Percentiles rank a stretch among this genome's conserved stretches.
Conservation (phyloP, 148 eudicot genomes). For the Camellia sinensis region DNA sequence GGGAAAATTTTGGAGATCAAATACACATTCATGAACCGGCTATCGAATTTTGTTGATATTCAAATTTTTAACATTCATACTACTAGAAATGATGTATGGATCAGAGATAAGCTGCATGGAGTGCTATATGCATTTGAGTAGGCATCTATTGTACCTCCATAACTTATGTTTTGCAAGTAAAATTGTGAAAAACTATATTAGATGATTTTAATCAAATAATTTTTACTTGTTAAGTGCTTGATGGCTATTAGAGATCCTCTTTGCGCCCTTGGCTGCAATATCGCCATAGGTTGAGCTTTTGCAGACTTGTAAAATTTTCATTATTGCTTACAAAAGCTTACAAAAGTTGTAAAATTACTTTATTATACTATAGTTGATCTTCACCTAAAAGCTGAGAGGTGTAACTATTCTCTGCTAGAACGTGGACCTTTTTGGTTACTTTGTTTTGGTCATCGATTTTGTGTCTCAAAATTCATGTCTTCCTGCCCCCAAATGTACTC, state of each 20-base stretch:
- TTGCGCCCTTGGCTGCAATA: not conserved
- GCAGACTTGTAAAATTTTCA: not conserved
- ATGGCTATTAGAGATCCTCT: not conserved
- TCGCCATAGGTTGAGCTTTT: not conserved
- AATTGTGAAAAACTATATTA: too few relatives aligned
- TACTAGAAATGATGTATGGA: not conserved
- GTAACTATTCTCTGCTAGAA: too few relatives aligned
- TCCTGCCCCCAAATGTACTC: too few relatives aligned
- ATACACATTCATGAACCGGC: too few relatives aligned
- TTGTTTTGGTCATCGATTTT: too few relatives aligned
- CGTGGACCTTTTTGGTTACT: not conserved
- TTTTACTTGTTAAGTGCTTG: not conserved
- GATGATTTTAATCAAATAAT: too few relatives aligned
- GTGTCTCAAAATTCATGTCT: too few relatives aligned
- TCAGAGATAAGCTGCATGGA: not conserved
- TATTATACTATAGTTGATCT: not conserved
- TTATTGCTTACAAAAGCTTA: not conserved
- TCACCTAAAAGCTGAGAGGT: not conserved
- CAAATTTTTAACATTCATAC: not conserved
- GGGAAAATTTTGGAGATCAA: too few relatives aligned
- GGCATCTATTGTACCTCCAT: too few relatives aligned
- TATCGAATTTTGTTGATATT: not conserved
- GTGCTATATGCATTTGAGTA: too few relatives aligned
- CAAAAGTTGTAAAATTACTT: not conserved
- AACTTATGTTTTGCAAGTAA: too few relatives aligned